Conservation (phyloP, 2,329 filamentous ascomycete genomes). For the Aspergillus chevalieri region DNA sequence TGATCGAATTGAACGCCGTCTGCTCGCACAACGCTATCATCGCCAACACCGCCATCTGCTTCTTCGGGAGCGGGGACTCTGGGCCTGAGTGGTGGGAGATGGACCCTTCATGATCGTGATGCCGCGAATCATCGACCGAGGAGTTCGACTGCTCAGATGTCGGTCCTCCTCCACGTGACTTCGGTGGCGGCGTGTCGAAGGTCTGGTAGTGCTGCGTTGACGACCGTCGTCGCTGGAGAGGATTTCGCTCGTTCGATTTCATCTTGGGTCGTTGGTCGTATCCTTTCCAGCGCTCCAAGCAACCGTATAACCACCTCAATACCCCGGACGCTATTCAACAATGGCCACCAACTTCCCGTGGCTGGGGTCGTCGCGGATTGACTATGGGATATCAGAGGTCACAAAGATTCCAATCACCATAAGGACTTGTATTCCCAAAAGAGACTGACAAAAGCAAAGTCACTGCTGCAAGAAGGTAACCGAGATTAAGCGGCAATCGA, state of each 20-base stretch:
- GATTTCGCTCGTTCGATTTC: conserved; percentile 22
- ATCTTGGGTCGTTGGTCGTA: conserved; percentile 14
- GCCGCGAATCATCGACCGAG: conserved; percentile 27
- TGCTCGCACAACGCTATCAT: conserved; percentile 89
- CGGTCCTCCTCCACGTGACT: conserved; percentile 39
- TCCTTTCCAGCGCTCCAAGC: neutral
- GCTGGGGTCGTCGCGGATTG: neutral
- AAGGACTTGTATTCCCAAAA: too few relatives aligned
- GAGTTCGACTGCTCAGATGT: conserved; percentile 38
- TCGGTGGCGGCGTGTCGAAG: conserved; percentile 44
- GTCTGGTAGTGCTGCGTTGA: conserved; percentile 44
- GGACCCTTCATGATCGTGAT: conserved; percentile 20
- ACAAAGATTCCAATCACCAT: too few relatives aligned
- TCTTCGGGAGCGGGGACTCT: conserved; percentile 69
- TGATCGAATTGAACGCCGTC: conserved; percentile 93
- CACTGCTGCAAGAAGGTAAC: too few relatives aligned
- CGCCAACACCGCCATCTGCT: conserved; percentile 77
- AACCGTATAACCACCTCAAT: neutral
- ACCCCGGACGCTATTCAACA: too few relatives aligned
- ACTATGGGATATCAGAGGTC: too few relatives aligned
- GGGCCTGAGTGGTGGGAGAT: neutral
- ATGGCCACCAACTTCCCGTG: too few relatives aligned
- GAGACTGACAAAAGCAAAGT: too few relatives aligned
- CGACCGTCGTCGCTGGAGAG: conserved; percentile 34
- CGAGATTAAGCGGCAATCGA: neutral